phyloP scores from a whole-genome alignment of 768 basidiomycete species.

The Coprinopsis strossmayeri region DNA sequence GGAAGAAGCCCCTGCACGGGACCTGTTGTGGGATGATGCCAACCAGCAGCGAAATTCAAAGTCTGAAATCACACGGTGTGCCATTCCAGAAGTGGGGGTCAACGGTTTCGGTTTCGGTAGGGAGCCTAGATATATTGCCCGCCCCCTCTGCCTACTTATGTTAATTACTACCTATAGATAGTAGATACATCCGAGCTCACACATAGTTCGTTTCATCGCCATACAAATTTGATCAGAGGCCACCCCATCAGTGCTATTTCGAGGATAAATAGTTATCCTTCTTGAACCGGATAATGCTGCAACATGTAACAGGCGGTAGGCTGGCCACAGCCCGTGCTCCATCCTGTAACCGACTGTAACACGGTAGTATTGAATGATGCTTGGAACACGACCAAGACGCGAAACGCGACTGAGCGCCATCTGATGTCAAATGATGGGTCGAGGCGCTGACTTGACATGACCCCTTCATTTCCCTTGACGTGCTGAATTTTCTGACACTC shows the following conservation, averaged over 20 bases:
- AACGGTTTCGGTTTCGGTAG: too few relatives aligned
- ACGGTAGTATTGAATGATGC: background rate
- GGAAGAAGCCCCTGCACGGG: background rate
- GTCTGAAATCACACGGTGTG: slow-evolving; percentile 8
- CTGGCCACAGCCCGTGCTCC: background rate
- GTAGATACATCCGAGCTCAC: too few relatives aligned
- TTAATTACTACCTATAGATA: background rate
- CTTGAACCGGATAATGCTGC: too few relatives aligned
- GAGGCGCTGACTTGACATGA: too few relatives aligned
- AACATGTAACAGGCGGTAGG: too few relatives aligned
- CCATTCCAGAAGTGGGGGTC: background rate
- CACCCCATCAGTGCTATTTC: too few relatives aligned
- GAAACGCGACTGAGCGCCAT: background rate
- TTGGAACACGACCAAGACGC: background rate
- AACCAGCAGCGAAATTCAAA: slow-evolving; percentile 8
- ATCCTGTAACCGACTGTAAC: background rate
- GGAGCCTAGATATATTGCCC: too few relatives aligned
- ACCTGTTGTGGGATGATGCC: background rate
- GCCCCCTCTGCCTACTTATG: too few relatives aligned
- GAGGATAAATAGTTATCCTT: too few relatives aligned
- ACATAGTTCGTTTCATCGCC: too few relatives aligned
- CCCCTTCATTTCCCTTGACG: too few relatives aligned
- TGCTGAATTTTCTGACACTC: background rate
- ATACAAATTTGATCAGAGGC: too few relatives aligned
- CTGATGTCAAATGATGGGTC: background rate